Evolutionary conservation across 1,139 yeast genomes (phyloP).

Genomic region (Magnusiomyces clavatus): DNA sequence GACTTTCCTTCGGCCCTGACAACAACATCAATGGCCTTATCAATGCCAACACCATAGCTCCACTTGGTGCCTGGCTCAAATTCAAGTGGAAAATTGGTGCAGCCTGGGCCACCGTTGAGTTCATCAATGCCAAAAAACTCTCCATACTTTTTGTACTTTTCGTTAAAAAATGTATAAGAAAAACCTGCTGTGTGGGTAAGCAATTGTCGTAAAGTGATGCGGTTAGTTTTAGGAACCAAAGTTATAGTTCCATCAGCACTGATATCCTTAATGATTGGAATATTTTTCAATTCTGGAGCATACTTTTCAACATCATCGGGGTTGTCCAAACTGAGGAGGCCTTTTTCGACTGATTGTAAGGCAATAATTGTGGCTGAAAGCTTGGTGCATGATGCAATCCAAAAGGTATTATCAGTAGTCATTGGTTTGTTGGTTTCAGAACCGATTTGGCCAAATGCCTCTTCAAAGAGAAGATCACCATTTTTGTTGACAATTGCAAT

Average conservation of each 20-base stretch:
- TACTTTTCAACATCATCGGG: slow-evolving; percentile 28
- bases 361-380: slow-evolving; percentile 42
- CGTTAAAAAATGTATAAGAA: slow-evolving; percentile 29
- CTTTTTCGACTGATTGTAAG: slow-evolving; percentile 41
- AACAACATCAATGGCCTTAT: slow-evolving; percentile 47
- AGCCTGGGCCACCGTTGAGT: slow-evolving; percentile 17
- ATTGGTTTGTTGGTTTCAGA: slow-evolving; percentile 20
- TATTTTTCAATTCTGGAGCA: slow-evolving; percentile 38
- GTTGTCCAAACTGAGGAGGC: slow-evolving; percentile 38
- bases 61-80: slow-evolving; percentile 49
- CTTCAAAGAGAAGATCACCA: slow-evolving; percentile 10
- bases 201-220: slow-evolving; percentile 41
- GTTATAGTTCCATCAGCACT: slow-evolving; percentile 37
- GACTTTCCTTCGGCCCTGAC: slow-evolving; percentile 38
- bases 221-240: slow-evolving; percentile 31
- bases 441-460: slow-evolving; percentile 23
- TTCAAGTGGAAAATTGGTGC: slow-evolving; percentile 35
- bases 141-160: slow-evolving; percentile 13
- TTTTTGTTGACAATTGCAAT: slow-evolving; percentile 13
- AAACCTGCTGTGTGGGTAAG: slow-evolving; percentile 40
- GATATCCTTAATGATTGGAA: slow-evolving; percentile 37
- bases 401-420: slow-evolving; percentile 32
- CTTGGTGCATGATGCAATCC: slow-evolving; percentile 44
- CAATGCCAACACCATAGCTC: slow-evolving; percentile 45
- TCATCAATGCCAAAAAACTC: slow-evolving; percentile 14